Evolutionary conservation across 1,284 basidiomycete genomes (phyloP), one percentile per base, ranked within the genome.

Genomic region (Apiotrichum gamsii): DNA sequence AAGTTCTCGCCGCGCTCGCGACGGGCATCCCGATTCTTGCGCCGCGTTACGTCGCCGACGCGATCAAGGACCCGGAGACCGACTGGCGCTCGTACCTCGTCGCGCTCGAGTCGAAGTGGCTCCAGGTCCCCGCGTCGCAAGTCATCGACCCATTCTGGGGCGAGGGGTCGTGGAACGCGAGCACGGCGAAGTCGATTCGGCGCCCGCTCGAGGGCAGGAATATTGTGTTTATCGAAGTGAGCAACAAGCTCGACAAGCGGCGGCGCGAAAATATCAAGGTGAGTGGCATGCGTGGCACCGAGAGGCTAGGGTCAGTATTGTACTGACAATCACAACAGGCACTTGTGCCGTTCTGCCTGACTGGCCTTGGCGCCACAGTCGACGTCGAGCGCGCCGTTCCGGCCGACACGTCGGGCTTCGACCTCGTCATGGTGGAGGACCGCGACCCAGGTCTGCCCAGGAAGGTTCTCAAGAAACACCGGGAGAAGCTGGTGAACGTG

Each of bases 1-100:
- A 90, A 65, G 88, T 80, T 60, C 74, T 93, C 42, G 77, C 84
- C 5, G 87, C 89, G 6, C 76, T 94, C 24, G 87, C 85, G 0
- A 73, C 90, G 23, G 90, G 90, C 6, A 82, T 94, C 39, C 90
- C 90, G 1, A 89, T 87, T 58, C 62, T 94, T n/a, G 78, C 78
- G 0, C 66, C 77, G 4, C 70, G 77, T 3, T 91, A 83, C 79
- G 50, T 88, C 15, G 60, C 76, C 10, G 75, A 77, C 20, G 75
- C 74, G 24, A 64, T 75, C 29, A 54, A 62, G 14, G 59, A 58
- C 51, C 79, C 56, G 59, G 19, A 18, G 11, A 65, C 76, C 54
- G 77, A 82, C 33, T 91, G 87, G 86, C 69, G 70, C 23, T 63
- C 70, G 1, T 84, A 79, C 57, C 72, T 89, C 43, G 74, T 90